Evolutionary conservation across 169 alveolate genomes (phyloP).

Genomic region (Cryptosporidium xiaoi): DNA sequence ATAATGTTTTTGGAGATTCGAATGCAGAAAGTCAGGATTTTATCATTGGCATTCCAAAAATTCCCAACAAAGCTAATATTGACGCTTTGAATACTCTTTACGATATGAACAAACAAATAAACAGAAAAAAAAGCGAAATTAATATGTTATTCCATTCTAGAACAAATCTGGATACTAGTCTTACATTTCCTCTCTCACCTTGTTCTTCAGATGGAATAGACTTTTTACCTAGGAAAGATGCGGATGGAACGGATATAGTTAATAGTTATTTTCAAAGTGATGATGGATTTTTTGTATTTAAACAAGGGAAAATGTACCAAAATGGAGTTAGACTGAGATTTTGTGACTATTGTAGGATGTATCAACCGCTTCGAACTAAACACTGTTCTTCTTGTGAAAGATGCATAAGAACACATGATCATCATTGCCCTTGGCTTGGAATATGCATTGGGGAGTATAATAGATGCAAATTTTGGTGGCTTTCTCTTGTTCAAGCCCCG

Average conservation of each 20-base stretch:
- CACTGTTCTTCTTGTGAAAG: slow-evolving; percentile 88
- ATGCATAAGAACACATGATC: slow-evolving; percentile 90
- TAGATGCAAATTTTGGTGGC: slow-evolving; percentile 76
- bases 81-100: background rate
- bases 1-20: background rate
- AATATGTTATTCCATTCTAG: background rate
- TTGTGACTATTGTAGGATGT: slow-evolving; percentile 84
- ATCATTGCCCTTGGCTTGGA: slow-evolving; percentile 93
- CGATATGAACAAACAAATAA: background rate
- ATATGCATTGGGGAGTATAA: slow-evolving; percentile 86
- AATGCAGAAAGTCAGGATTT: background rate
- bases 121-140: background rate
- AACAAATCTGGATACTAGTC: background rate
- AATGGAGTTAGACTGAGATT: slow-evolving; percentile 77
- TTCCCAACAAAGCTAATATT: background rate
- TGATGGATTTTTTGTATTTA: slow-evolving; percentile 60
- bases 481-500: slow-evolving; percentile 76
- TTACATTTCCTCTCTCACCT: slow-evolving; percentile 55
- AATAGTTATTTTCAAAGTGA: slow-evolving; percentile 40
- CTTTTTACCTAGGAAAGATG: slow-evolving; percentile 35
- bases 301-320: slow-evolving; percentile 68
- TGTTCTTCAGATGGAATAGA: slow-evolving; percentile 71
- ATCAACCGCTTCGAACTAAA: slow-evolving; percentile 85
- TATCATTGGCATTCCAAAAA: background rate
- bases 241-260: background rate